A percentile compares a stretch with the other conserved stretches of the same genome.
Evolutionary conservation across 148 eudicot species (phyloP).

Genomic region (Oxyria digyna): DNA sequence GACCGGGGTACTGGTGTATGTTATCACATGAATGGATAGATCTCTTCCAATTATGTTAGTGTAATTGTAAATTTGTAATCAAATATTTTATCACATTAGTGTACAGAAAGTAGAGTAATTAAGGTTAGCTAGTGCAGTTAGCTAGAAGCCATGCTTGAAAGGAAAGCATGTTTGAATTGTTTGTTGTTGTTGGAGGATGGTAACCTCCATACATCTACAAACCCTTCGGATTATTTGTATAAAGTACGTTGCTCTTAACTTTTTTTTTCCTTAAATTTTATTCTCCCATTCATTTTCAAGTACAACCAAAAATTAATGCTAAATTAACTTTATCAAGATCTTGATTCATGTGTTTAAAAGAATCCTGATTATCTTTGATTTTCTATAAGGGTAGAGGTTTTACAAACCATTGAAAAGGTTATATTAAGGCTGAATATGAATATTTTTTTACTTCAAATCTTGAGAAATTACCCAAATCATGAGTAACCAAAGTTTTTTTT

Average conservation of each 20-base stretch:
- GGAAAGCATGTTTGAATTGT: conserved; percentile 5
- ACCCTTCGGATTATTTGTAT: not conserved
- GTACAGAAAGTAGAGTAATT: not conserved
- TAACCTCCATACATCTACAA: not conserved
- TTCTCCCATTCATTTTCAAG: no score
- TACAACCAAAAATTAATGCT: no score
- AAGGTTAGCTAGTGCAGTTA: not conserved
- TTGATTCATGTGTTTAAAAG: no score
- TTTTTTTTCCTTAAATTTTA: no score
- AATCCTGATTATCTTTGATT: no score
- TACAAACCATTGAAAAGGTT: not conserved
- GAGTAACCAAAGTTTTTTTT: not conserved
- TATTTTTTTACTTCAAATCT: not conserved
- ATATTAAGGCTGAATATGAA: not conserved
- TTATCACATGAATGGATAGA: no score
- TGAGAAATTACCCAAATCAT: not conserved
- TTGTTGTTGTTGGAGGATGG: conserved; percentile 2
- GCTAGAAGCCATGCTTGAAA: conserved; percentile 4
- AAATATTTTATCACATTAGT: not conserved
- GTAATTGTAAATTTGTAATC: not conserved
- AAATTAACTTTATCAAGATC: no score
- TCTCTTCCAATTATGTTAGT: no score
- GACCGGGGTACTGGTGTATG: no score
- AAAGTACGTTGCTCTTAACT: no score
- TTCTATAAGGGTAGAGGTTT: no score